These are phyloP conservation scores for Termitomyces sp. DNA, from an alignment of 768 basidiomycete genomes.

Conservation along the genomic window DNA sequence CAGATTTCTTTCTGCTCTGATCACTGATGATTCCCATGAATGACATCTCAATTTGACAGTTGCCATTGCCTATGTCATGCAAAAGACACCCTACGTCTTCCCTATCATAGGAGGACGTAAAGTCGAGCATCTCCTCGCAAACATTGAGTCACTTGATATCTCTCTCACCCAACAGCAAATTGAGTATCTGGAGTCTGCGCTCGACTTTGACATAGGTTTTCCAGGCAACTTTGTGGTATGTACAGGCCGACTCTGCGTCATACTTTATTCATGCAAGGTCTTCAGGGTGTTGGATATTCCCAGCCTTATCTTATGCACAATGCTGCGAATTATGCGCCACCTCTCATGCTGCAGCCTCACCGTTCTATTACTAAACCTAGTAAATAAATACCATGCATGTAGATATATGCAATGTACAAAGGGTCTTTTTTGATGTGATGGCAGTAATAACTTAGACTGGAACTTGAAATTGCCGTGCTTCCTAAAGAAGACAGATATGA, in stretches of 20 bases:
- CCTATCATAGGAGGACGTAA: slow-evolving; percentile 49
- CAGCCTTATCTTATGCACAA: background rate
- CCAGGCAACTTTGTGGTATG: slow-evolving; percentile 28
- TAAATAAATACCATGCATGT: slow-evolving; percentile 1
- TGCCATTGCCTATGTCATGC: slow-evolving; percentile 50
- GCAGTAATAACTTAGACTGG: no score
- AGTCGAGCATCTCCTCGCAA: slow-evolving; percentile 43
- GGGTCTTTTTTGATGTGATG: no score
- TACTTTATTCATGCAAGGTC: background rate
- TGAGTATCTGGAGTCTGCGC: slow-evolving; percentile 33
- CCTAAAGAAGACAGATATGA: no score
- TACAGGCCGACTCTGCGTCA: background rate
- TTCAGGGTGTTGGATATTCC: background rate
- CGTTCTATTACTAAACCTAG: background rate
- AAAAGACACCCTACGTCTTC: slow-evolving; percentile 49
- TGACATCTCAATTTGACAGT: slow-evolving; percentile 19
- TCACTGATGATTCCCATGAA: background rate
- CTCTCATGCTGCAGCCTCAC: background rate
- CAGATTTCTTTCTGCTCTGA: background rate
- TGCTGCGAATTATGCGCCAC: background rate
- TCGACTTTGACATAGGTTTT: slow-evolving; percentile 45
- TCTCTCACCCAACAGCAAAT: slow-evolving; percentile 40
- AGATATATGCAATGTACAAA: no score
- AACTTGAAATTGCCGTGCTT: no score
- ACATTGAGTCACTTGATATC: slow-evolving; percentile 46